Conservation (phyloP, 1,139 yeast genomes). For the Kurtzmaniella natalensis region DNA sequence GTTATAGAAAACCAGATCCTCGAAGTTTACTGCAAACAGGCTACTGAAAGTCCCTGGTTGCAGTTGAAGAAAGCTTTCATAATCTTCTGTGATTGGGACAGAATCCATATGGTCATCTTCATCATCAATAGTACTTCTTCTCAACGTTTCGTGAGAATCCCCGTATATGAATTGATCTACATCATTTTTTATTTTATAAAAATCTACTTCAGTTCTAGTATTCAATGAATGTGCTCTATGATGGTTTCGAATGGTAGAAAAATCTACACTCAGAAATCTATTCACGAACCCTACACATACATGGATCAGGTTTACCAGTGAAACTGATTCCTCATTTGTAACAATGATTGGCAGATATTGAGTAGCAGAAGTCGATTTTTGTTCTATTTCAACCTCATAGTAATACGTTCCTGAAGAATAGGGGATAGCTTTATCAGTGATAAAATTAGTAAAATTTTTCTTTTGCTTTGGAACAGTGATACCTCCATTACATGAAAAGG, state of each 20-base stretch:
- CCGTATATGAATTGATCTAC: conserved; percentile 13
- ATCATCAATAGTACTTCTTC: conserved; percentile 11
- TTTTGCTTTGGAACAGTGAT: conserved; percentile 8
- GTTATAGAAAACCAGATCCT: conserved; percentile 38
- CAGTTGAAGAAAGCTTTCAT: conserved; percentile 20
- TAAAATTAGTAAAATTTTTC: conserved; percentile 27
- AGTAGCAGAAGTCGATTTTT: conserved; percentile 27
- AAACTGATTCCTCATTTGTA: conserved; percentile 31
- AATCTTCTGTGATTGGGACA: conserved; percentile 10
- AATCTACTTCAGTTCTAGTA: conserved; percentile 17
- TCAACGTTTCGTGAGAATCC: conserved; percentile 8
- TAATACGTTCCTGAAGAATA: conserved; percentile 33
- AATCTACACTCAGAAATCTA: conserved; percentile 16
- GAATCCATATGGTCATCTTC: conserved; percentile 12
- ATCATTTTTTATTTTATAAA: conserved; percentile 28
- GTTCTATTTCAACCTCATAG: conserved; percentile 35
- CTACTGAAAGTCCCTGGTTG: conserved; percentile 40
- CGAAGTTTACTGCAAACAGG: conserved; percentile 41
- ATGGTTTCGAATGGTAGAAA: conserved; percentile 13
- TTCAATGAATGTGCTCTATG: conserved; percentile 6
- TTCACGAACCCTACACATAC: conserved; percentile 36
- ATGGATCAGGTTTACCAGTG: conserved; percentile 30
- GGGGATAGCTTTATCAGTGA: conserved; percentile 29
- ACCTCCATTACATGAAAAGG: conserved; percentile 13
- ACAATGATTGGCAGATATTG: conserved; percentile 29